Evolutionary conservation across 176 grass and related monocot species (phyloP).

Genomic region (Oryza rufipogon): DNA sequence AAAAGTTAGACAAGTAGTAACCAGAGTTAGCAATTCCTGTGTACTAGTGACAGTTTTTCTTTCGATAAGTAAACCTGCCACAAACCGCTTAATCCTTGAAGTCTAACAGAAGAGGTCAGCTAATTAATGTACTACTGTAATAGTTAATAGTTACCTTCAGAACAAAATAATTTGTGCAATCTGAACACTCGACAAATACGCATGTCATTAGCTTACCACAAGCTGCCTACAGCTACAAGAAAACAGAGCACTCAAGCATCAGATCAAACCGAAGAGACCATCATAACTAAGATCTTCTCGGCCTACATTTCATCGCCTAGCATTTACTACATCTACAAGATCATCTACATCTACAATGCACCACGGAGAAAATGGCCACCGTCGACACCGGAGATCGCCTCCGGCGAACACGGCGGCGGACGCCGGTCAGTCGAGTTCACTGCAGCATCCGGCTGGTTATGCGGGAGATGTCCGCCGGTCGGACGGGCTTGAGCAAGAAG

Average conservation of each 20-base stretch:
- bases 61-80: background rate
- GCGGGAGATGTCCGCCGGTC: slow-evolving; percentile 51
- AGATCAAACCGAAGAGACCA: background rate
- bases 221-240: background rate
- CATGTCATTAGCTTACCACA: background rate
- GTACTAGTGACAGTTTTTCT: background rate
- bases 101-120: too few species aligned
- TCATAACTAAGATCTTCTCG: background rate
- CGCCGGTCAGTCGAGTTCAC: slow-evolving; percentile 7
- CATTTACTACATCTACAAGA: too few species aligned
- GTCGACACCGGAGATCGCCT: background rate
- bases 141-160: background rate
- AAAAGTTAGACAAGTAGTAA: too few species aligned
- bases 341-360: background rate
- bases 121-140: too few species aligned
- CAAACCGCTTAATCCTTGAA: too few species aligned
- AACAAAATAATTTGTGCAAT: background rate
- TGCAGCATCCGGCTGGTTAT: slow-evolving; percentile 41
- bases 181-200: background rate
- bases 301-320: background rate
- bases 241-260: background rate
- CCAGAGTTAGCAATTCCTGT: too few species aligned
- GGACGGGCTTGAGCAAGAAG: slow-evolving; percentile 49
- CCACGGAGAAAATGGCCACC: too few species aligned
- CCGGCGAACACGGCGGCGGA: background rate